A percentile compares a stretch with the other conserved stretches of the same genome.
Conservation (phyloP, 306 rosid genomes). For the Quercus bicolor region DNA sequence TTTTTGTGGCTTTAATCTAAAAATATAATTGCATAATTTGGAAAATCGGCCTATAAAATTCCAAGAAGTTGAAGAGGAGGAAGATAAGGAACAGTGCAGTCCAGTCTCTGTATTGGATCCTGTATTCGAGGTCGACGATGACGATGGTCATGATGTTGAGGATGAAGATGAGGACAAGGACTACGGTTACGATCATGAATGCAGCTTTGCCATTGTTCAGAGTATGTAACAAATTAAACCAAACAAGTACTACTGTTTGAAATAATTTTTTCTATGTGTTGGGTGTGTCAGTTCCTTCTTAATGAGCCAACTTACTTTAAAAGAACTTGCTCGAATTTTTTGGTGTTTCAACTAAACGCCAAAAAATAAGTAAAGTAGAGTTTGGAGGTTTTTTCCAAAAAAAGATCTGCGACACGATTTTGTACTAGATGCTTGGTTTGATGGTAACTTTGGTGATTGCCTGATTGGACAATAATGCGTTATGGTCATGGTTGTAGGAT, state of each 20-base stretch:
- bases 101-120: conserved; percentile 94
- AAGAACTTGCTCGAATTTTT: no score
- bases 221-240: conserved; percentile 49
- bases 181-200: conserved; percentile 52
- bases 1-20: no score
- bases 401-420: background rate
- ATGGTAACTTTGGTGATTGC: conserved; percentile 12
- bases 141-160: conserved; percentile 42
- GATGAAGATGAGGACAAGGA: conserved; percentile 28
- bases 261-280: conserved; percentile 27
- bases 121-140: conserved; percentile 73
- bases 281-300: conserved; percentile 52
- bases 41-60: conserved; percentile 19
- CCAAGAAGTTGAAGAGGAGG: conserved; percentile 49
- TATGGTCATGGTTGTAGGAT: conserved; percentile 17
- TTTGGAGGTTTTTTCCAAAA: no score
- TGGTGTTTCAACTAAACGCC: no score
- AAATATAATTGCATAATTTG: no score
- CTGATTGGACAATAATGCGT: background rate
- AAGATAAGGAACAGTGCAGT: conserved; percentile 89
- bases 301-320: conserved; percentile 4
- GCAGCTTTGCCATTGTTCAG: conserved; percentile 81
- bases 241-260: background rate
- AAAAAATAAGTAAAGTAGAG: no score
- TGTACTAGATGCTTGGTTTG: conserved; percentile 23